phyloP scores from a whole-genome alignment of 495 filamentous ascomycete species.

The Hypoxylon perforatum region DNA sequence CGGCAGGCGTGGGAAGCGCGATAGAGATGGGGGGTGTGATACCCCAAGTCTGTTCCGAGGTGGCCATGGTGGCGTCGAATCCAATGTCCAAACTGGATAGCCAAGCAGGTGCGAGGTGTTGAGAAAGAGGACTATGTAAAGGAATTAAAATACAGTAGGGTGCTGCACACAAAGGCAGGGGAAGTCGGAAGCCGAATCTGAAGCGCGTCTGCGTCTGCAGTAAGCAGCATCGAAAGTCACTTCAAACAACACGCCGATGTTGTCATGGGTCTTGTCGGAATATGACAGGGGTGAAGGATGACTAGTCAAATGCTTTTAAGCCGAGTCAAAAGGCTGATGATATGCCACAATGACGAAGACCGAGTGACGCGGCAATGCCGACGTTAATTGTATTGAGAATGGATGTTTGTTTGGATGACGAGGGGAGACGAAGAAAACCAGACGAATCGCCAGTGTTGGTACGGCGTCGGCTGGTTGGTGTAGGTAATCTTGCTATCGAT shows the following conservation, averaged over 20 bases:
- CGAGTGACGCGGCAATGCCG: slow-evolving; percentile 3
- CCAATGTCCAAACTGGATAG: slow-evolving; percentile 4
- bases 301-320: background rate
- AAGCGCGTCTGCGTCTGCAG: slow-evolving; percentile 11
- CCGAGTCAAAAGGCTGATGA: background rate
- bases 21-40: slow-evolving; percentile 87
- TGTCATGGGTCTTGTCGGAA: slow-evolving; percentile 5
- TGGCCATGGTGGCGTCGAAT: slow-evolving; percentile 28
- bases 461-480: background rate
- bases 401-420: slow-evolving; percentile 33
- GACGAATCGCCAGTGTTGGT: background rate
- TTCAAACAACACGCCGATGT: slow-evolving; percentile 22
- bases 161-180: slow-evolving; percentile 9
- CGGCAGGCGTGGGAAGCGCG: slow-evolving; percentile 75
- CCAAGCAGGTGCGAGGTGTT: background rate
- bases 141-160: slow-evolving; percentile 15
- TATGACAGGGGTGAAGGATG: background rate
- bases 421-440: slow-evolving; percentile 18
- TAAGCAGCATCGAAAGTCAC: slow-evolving; percentile 27
- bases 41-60: slow-evolving; percentile 67
- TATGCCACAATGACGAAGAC: background rate
- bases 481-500: slow-evolving; percentile 4
- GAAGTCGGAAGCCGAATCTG: background rate
- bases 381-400: slow-evolving; percentile 5
- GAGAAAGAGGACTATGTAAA: background rate